A percentile compares a stretch with the other conserved stretches of the same genome.
Conservation (phyloP, 164 flowering plant genomes). For the Cinnamomum chago region DNA sequence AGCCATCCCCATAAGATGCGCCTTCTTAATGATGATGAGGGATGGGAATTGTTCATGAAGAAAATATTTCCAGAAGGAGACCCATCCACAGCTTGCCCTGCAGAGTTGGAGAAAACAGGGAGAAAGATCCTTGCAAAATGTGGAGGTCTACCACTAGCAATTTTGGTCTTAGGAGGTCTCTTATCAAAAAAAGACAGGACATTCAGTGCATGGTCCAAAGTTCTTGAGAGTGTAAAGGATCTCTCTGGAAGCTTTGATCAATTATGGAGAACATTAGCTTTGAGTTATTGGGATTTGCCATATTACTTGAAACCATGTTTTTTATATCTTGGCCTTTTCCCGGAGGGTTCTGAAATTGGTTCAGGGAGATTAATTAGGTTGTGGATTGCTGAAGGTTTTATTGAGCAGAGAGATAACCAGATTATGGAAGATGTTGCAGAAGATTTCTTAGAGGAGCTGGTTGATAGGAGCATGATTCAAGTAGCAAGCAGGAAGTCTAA, state of each 20-base stretch:
- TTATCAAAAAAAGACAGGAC: slow-evolving; percentile 10
- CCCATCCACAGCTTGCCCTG: not conserved
- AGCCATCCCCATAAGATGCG: not conserved
- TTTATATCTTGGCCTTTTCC: slow-evolving; percentile 41
- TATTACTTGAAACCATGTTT: slow-evolving; percentile 39
- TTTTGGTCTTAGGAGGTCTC: not conserved
- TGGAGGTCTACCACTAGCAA: not conserved
- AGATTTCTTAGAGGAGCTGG: slow-evolving; percentile 38
- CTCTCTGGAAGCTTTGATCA: slow-evolving; percentile 27
- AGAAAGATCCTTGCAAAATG: not conserved
- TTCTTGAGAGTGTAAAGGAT: slow-evolving; percentile 20
- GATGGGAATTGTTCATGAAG: slow-evolving; percentile 32
- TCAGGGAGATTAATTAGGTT: slow-evolving; percentile 32
- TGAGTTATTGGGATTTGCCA: slow-evolving; percentile 51
- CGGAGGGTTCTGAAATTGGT: slow-evolving; percentile 38
- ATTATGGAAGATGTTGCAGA: slow-evolving; percentile 33
- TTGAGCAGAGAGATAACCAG: slow-evolving; percentile 25
- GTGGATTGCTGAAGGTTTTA: slow-evolving; percentile 59
- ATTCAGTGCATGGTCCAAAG: slow-evolving; percentile 37
- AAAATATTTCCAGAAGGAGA: slow-evolving; percentile 9
- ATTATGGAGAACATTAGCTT: slow-evolving; percentile 32
- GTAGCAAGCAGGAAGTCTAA: slow-evolving; percentile 32
- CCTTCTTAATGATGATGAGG: slow-evolving; percentile 10
- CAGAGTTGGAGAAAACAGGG: not conserved
- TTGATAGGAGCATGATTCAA: slow-evolving; percentile 43